A percentile compares a stretch with the other conserved stretches of the same genome.
Evolutionary conservation across 441 rosid genomes (phyloP).

Genomic region (Rhodomyrtus psidioides): DNA sequence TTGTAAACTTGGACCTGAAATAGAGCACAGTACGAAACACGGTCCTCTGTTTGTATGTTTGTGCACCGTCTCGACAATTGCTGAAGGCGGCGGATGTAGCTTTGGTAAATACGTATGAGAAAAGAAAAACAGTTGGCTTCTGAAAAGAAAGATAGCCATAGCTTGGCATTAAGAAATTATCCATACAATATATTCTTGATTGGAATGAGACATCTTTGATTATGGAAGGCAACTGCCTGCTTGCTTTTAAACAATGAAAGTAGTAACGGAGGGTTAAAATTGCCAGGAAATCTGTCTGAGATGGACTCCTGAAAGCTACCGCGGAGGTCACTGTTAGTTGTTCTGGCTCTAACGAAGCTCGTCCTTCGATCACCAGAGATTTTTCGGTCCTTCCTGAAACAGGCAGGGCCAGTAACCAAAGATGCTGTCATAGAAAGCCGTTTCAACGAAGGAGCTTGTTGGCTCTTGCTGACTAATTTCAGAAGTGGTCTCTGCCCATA

Average conservation of each 20-base stretch:
- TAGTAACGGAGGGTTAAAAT: neutral
- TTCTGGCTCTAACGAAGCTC: neutral
- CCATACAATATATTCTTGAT: neutral
- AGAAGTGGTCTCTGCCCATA: neutral
- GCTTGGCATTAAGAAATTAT: neutral
- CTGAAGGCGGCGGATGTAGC: neutral
- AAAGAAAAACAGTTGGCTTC: neutral
- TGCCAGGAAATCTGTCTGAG: neutral
- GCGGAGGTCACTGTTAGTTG: neutral
- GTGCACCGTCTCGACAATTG: neutral
- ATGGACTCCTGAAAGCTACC: neutral
- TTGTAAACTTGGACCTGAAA: neutral
- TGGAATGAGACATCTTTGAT: neutral
- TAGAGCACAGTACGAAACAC: neutral
- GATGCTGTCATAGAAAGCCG: neutral
- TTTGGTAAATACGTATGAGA: neutral
- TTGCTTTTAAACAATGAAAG: neutral
- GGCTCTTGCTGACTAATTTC: neutral
- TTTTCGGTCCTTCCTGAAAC: neutral
- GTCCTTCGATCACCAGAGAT: neutral
- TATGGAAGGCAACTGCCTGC: neutral
- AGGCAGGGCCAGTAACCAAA: slow-evolving; percentile 34
- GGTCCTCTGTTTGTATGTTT: neutral
- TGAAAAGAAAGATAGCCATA: neutral
- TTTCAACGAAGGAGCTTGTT: neutral